Evolutionary conservation across 495 filamentous ascomycete genomes (phyloP).

Genomic region (Penicillium atrosanguineum): DNA sequence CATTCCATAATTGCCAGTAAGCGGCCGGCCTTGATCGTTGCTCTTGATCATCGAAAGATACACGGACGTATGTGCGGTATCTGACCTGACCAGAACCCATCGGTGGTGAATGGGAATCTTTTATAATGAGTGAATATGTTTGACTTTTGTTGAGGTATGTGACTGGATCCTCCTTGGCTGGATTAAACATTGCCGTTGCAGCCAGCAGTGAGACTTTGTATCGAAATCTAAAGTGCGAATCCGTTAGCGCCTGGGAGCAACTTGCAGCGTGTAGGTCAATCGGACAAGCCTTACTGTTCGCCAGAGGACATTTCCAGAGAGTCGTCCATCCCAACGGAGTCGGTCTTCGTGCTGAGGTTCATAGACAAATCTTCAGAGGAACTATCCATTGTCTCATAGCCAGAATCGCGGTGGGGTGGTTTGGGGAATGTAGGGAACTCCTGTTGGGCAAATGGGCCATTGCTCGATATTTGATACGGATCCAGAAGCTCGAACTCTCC

Average conservation of each 20-base stretch:
- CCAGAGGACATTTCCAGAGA: neutral
- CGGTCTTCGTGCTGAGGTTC: neutral
- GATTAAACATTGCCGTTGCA: neutral
- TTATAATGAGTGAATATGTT: slow-evolving; percentile 75
- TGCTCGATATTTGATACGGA: neutral
- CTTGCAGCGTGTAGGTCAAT: neutral
- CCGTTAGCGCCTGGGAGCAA: neutral
- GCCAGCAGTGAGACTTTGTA: neutral
- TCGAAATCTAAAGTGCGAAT: neutral
- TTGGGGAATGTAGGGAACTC: neutral
- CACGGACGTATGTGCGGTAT: slow-evolving; percentile 83
- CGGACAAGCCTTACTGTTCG: neutral
- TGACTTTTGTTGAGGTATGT: slow-evolving; percentile 98
- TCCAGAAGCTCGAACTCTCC: neutral
- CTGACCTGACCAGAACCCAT: slow-evolving; percentile 48
- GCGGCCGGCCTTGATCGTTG: slow-evolving; percentile 76
- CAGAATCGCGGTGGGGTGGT: neutral
- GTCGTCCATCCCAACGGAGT: neutral
- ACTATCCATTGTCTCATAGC: neutral
- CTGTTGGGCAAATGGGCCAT: neutral
- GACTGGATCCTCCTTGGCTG: slow-evolving; percentile 49
- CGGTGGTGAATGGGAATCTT: slow-evolving; percentile 55
- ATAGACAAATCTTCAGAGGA: neutral
- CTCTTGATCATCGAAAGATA: slow-evolving; percentile 93
- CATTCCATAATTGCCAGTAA: slow-evolving; percentile 97